Evolutionary conservation across 495 filamentous ascomycete genomes (phyloP).

Genomic region (Patellaria atrata): DNA sequence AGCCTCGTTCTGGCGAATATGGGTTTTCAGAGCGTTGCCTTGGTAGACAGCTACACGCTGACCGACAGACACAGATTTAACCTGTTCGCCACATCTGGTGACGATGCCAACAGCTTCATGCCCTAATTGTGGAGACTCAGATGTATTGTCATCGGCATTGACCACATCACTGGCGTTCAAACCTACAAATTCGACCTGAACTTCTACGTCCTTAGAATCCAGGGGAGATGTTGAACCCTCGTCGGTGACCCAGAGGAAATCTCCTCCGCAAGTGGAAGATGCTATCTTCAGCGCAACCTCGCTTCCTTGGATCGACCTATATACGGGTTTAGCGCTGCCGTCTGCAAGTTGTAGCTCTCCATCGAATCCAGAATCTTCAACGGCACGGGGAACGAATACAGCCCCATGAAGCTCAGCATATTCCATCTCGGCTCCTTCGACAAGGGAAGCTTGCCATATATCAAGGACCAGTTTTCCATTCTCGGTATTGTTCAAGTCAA

Average conservation of each 20-base stretch:
- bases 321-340: no score
- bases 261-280: constrained; percentile 3
- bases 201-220: constrained; percentile 6
- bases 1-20: no score
- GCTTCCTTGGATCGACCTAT: background rate
- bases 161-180: background rate
- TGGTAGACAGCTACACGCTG: no score
- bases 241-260: constrained; percentile 3
- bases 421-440: constrained; percentile 3
- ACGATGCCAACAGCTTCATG: no score
- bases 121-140: no score
- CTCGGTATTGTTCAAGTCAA: background rate
- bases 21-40: no score
- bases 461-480: constrained; percentile 1
- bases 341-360: constrained; percentile 1
- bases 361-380: constrained; percentile 1
- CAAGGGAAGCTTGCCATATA: constrained; percentile 1
- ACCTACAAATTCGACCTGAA: background rate
- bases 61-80: no score
- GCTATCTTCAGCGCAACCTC: constrained; percentile 3
- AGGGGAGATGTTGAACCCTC: constrained; percentile 1
- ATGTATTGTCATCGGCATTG: no score
- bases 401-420: constrained; percentile 3
- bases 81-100: no score
- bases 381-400: constrained; percentile 3